Conservation (phyloP, 495 filamentous ascomycete species). For the Trichoderma asperelloides region DNA sequence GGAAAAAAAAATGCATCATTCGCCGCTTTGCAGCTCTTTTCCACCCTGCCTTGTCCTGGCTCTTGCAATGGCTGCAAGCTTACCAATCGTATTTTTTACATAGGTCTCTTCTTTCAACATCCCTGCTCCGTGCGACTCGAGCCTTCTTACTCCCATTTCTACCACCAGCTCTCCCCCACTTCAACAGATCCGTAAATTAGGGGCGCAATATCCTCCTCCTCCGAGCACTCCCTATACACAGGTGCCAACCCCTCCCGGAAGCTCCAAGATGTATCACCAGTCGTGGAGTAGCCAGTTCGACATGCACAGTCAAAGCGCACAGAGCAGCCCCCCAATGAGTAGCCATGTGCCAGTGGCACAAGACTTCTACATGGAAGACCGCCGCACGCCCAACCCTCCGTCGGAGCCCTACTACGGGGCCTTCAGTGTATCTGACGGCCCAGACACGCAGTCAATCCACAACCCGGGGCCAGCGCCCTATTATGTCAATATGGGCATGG, state of each 20-base stretch:
- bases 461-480: neutral
- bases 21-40: neutral
- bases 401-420: slow-evolving; percentile 21
- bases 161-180: slow-evolving; percentile 34
- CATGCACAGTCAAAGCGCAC: slow-evolving; percentile 12
- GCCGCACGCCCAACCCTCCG: slow-evolving; percentile 16
- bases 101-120: slow-evolving; percentile 37
- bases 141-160: slow-evolving; percentile 39
- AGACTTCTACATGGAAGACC: slow-evolving; percentile 19
- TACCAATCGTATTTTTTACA: neutral
- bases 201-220: slow-evolving; percentile 23
- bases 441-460: slow-evolving; percentile 12
- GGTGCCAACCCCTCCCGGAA: slow-evolving; percentile 34
- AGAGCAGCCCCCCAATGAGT: slow-evolving; percentile 12
- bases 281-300: slow-evolving; percentile 20
- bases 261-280: slow-evolving; percentile 32
- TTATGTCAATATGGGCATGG: neutral
- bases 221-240: slow-evolving; percentile 26
- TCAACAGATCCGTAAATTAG: slow-evolving; percentile 29
- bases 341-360: slow-evolving; percentile 19
- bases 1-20: no score
- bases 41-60: neutral
- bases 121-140: slow-evolving; percentile 31
- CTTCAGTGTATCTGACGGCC: slow-evolving; percentile 21
- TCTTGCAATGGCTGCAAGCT: neutral